phyloP scores from a whole-genome alignment of 208 protist species.

The Leishmania major region DNA sequence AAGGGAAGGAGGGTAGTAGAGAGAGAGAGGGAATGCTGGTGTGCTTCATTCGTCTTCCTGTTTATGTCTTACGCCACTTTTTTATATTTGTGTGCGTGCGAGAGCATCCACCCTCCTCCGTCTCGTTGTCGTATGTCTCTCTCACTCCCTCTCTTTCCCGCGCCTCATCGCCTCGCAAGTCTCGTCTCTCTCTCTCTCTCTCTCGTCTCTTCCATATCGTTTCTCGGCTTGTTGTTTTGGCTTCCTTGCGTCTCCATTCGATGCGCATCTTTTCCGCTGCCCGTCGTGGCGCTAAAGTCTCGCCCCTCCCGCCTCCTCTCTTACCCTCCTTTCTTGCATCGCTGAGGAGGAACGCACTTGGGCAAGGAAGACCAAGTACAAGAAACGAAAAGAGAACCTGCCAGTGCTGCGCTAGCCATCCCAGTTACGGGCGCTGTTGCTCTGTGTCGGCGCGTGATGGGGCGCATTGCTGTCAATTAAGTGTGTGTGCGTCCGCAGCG shows the following conservation, averaged over 20 bases:
- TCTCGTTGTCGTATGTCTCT: background rate
- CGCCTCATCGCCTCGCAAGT: background rate
- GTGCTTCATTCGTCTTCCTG: background rate
- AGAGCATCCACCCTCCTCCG: background rate
- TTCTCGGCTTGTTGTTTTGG: background rate
- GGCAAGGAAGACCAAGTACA: background rate
- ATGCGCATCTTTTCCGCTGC: background rate
- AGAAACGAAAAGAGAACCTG: background rate
- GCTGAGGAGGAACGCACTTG: background rate
- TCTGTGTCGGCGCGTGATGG: background rate
- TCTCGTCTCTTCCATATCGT: background rate
- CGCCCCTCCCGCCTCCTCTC: background rate
- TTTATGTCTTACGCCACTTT: background rate
- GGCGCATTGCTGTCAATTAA: background rate
- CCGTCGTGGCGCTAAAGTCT: background rate
- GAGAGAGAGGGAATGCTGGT: background rate
- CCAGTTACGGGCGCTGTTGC: background rate
- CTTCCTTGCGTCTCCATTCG: background rate
- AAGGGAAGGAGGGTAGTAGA: background rate
- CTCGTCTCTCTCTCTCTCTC: background rate
- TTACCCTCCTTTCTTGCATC: background rate
- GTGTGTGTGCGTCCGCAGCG: background rate
- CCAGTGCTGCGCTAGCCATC: background rate
- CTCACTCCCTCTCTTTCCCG: background rate
- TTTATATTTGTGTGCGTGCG: background rate